Conservation (phyloP, 768 basidiomycete genomes). For the Tulasnella sp. region DNA sequence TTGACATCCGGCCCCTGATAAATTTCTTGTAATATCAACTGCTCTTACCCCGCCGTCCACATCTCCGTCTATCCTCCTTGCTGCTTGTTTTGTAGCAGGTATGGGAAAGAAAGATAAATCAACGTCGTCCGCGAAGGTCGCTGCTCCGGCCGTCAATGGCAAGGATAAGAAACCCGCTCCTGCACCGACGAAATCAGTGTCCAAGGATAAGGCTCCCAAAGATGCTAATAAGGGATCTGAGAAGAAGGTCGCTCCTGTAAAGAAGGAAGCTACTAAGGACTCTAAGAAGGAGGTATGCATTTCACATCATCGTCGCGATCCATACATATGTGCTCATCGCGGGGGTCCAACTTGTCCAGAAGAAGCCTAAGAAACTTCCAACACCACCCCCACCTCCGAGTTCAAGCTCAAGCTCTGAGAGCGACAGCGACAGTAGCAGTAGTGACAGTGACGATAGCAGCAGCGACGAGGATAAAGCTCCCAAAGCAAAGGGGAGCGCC, state of each 20-base stretch:
- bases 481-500: too few species aligned
- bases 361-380: constrained; percentile 21
- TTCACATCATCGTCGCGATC: neutral
- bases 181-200: constrained; percentile 16
- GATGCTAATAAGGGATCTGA: constrained; percentile 20
- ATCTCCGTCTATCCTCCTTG: neutral
- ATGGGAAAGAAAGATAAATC: constrained; percentile 8
- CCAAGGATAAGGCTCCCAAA: constrained; percentile 10
- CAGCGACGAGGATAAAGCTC: constrained; percentile 15
- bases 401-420: too few species aligned
- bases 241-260: constrained; percentile 28
- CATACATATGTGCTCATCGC: neutral
- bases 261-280: constrained; percentile 25
- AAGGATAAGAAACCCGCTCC: constrained; percentile 17
- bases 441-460: constrained; percentile 4
- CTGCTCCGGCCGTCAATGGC: constrained; percentile 5
- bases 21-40: constrained; percentile 10
- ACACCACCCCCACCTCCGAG: constrained; percentile 12
- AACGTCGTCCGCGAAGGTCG: neutral
- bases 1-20: too few species aligned
- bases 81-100: constrained; percentile 5
- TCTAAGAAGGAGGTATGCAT: neutral
- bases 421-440: neutral
- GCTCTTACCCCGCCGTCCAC: neutral
- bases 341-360: too few species aligned